A percentile compares a stretch with the other conserved stretches of the same genome.
phyloP scores from a whole-genome alignment of 805 yeast genomes.

The Saccharomyces eubayanus region DNA sequence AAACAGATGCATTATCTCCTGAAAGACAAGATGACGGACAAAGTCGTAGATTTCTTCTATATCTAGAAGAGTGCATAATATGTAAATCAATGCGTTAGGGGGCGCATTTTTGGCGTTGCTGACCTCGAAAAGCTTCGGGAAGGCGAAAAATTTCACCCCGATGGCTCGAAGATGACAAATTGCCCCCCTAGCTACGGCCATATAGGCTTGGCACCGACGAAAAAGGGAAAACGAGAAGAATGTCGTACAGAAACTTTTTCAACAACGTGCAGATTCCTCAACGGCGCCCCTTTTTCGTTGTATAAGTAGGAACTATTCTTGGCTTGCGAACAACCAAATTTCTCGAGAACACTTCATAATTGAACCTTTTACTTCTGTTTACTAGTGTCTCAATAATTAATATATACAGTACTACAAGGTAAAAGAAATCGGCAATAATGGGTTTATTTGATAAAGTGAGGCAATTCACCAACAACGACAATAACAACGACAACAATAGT shows the following conservation, averaged over 20 bases:
- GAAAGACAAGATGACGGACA: background rate
- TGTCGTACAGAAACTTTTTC: background rate
- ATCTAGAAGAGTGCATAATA: background rate
- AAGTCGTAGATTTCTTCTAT: background rate
- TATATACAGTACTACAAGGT: background rate
- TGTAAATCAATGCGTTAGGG: background rate
- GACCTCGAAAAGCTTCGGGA: background rate
- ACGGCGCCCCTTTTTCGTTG: background rate
- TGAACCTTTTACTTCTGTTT: background rate
- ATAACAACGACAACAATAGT: slow-evolving; percentile 18
- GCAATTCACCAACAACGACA: slow-evolving; percentile 26
- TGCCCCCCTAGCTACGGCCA: background rate
- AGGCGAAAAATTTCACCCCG: background rate
- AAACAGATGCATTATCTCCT: background rate
- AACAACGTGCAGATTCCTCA: background rate
- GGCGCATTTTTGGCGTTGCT: background rate
- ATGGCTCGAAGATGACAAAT: background rate
- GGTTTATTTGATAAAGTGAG: slow-evolving; percentile 39
- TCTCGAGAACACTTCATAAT: background rate
- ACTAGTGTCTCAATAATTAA: background rate
- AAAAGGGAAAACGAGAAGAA: background rate
- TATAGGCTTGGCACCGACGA: background rate
- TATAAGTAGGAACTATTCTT: no score
- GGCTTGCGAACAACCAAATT: background rate
- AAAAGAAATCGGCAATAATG: slow-evolving; percentile 22